Percentiles rank a stretch among this genome's conserved stretches.
phyloP scores from a whole-genome alignment of 441 rosid genomes.

The Francoa sonchifolia region DNA sequence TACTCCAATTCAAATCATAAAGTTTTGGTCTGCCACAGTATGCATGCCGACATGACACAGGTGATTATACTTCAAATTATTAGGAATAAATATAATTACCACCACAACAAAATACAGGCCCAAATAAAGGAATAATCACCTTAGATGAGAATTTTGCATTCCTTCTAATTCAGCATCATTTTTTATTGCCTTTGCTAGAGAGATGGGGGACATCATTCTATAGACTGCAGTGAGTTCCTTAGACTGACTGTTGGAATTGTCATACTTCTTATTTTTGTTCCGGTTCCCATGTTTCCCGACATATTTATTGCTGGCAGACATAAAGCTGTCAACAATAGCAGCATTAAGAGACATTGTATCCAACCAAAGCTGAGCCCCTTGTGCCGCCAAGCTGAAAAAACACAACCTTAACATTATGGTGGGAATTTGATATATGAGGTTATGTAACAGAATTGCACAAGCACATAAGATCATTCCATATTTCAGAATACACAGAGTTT shows the following conservation, averaged over 20 bases:
- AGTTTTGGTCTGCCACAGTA: too few relatives aligned
- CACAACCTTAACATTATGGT: not conserved
- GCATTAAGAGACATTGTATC: slow-evolving; percentile 75
- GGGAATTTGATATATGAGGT: not conserved
- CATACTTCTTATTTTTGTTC: slow-evolving; percentile 18
- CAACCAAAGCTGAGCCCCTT: slow-evolving; percentile 71
- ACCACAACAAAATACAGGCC: not conserved
- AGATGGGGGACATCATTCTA: slow-evolving; percentile 65
- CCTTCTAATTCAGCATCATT: slow-evolving; percentile 77
- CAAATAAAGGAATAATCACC: slow-evolving; percentile 29
- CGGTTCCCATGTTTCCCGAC: slow-evolving; percentile 19
- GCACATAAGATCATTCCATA: too few relatives aligned
- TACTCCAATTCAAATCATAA: not conserved
- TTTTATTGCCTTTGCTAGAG: slow-evolving; percentile 78
- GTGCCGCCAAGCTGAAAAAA: slow-evolving; percentile 54
- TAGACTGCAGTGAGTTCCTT: slow-evolving; percentile 47
- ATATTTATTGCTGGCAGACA: slow-evolving; percentile 44
- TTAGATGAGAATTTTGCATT: slow-evolving; percentile 74
- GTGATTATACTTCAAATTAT: not conserved
- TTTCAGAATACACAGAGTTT: too few relatives aligned
- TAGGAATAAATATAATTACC: not conserved
- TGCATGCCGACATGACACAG: too few relatives aligned
- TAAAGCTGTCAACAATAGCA: slow-evolving; percentile 67
- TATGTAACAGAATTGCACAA: not conserved
- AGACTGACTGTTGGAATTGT: slow-evolving; percentile 24